Conservation (phyloP, 352 stramenopile genomes). For the Phytophthora quininea region DNA sequence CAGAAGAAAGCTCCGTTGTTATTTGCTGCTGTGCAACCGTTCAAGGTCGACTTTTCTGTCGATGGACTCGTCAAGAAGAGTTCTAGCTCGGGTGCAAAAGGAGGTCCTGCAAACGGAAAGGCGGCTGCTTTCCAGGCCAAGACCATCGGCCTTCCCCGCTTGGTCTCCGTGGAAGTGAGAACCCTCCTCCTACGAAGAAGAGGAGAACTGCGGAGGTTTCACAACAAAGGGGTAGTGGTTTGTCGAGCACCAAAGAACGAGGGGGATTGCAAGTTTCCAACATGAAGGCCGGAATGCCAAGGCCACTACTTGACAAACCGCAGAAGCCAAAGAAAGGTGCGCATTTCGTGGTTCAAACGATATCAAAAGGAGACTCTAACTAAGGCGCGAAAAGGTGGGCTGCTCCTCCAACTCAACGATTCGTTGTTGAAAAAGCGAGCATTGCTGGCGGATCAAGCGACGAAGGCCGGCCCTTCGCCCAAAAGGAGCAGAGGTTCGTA, state of each 20-base stretch:
- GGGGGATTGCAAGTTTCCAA: not conserved
- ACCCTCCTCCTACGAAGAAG: constrained; percentile 33
- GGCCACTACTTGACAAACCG: constrained; percentile 6
- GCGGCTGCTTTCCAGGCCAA: constrained; percentile 11
- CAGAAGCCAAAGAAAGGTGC: not conserved
- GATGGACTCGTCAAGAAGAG: constrained; percentile 16
- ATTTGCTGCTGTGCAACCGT: constrained; percentile 18
- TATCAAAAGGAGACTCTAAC: not conserved
- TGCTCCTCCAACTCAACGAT: constrained; percentile 10
- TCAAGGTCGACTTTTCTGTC: constrained; percentile 25
- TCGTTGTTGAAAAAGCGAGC: constrained; percentile 27
- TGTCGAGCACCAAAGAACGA: constrained; percentile 23
- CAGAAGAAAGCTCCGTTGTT: constrained; percentile 9
- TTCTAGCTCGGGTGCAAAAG: not conserved
- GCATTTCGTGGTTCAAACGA: not conserved
- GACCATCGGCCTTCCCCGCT: constrained; percentile 14
- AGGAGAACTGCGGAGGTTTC: constrained; percentile 18
- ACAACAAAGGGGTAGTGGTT: constrained; percentile 2
- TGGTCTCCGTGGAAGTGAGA: constrained; percentile 29
- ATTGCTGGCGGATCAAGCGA: constrained; percentile 10
- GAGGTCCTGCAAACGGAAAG: constrained; percentile 6
- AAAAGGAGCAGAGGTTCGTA: constrained; percentile 31
- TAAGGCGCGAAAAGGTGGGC: constrained; percentile 1
- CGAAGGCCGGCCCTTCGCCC: constrained; percentile 4
- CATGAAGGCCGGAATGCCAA: constrained; percentile 11